A percentile compares a stretch with the other conserved stretches of the same genome.
Evolutionary conservation across 208 protist genomes (phyloP).

Genomic region (Trypanosoma avium): DNA sequence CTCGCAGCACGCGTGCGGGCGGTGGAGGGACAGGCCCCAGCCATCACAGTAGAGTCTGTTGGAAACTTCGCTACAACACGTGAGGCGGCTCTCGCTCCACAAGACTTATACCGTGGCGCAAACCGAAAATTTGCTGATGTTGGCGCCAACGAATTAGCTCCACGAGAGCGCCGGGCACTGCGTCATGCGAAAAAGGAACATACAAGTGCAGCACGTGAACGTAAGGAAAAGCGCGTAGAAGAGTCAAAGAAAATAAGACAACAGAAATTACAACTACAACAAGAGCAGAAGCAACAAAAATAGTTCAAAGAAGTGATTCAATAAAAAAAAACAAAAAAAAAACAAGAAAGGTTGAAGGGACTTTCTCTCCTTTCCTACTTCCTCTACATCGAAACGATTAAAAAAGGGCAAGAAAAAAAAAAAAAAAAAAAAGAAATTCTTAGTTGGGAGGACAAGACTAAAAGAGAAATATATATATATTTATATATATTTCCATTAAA

Average conservation of each 20-base stretch:
- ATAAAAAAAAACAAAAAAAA: too few species aligned
- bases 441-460: not conserved
- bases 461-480: constrained; percentile 1
- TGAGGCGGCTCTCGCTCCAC: constrained; percentile 76
- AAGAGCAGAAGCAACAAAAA: not conserved
- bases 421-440: too few species aligned
- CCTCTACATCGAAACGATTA: not conserved
- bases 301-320: not conserved
- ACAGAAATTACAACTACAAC: not conserved
- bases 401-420: not conserved
- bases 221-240: constrained; percentile 37
- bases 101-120: constrained; percentile 79
- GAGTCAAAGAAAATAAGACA: constrained; percentile 30
- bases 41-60: constrained; percentile 80
- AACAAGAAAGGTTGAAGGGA: too few species aligned
- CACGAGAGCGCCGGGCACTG: constrained; percentile 72
- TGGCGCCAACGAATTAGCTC: constrained; percentile 64
- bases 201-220: constrained; percentile 32
- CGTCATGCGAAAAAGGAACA: constrained; percentile 78
- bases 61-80: constrained; percentile 83
- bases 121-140: constrained; percentile 68
- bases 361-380: too few species aligned
- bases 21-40: constrained; percentile 79
- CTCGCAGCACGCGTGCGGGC: constrained; percentile 85
- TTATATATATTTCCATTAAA: not conserved